phyloP scores from a whole-genome alignment of 1,284 basidiomycete genomes.

The Naganishia albida region DNA sequence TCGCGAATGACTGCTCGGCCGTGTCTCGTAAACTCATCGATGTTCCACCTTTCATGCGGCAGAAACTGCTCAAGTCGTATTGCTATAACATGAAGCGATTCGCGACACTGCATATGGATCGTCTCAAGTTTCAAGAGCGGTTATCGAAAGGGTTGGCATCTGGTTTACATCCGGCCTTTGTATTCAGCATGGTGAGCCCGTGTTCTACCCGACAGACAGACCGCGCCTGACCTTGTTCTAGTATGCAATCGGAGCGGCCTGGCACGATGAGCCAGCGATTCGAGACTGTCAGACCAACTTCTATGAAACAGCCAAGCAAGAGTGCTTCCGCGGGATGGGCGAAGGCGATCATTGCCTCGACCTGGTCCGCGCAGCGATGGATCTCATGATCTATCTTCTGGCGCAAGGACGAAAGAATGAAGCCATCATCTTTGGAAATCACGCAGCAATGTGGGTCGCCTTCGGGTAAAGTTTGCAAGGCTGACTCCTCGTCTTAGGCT shows the following conservation, averaged over 20 bases:
- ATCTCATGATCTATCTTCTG: slow-evolving; percentile 19
- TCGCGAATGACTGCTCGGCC: too few relatives aligned
- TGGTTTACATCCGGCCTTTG: slow-evolving; percentile 14
- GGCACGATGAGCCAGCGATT: slow-evolving; percentile 14
- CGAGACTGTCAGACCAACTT: slow-evolving; percentile 21
- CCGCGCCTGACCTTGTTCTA: background rate
- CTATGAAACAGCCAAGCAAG: slow-evolving; percentile 20
- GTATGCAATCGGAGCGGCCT: slow-evolving; percentile 16
- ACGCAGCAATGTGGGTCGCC: slow-evolving; percentile 1
- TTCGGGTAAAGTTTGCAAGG: background rate
- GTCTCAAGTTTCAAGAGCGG: slow-evolving; percentile 3
- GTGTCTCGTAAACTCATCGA: slow-evolving; percentile 1
- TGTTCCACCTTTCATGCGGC: slow-evolving; percentile 17
- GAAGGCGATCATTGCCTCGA: slow-evolving; percentile 8
- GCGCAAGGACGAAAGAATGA: slow-evolving; percentile 9
- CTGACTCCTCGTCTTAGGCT: slow-evolving; percentile 4
- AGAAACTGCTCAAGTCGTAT: slow-evolving; percentile 22
- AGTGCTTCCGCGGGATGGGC: slow-evolving; percentile 16
- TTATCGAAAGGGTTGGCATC: slow-evolving; percentile 10
- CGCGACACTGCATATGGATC: slow-evolving; percentile 12
- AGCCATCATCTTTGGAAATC: slow-evolving; percentile 16
- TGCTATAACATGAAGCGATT: slow-evolving; percentile 23
- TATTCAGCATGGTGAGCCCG: slow-evolving; percentile 12
- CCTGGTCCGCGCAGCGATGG: slow-evolving; percentile 16
- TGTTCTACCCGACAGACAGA: background rate